Conservation (phyloP, 2,329 filamentous ascomycete species). For the Sporothrix euskadiensis region DNA sequence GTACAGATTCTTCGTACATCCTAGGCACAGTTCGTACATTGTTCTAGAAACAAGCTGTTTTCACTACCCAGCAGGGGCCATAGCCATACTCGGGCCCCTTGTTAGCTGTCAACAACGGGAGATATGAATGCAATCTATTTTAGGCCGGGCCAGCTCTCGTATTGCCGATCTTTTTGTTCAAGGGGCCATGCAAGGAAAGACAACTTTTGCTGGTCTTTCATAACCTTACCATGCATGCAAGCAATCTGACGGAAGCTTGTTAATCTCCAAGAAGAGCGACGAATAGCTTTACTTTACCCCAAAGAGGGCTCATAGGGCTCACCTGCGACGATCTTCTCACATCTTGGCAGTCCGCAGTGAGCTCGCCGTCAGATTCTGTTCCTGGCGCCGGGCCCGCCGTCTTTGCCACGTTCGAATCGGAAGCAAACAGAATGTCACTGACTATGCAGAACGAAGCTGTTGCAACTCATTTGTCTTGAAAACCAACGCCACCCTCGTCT, state of each 20-base stretch:
- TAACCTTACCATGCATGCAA: neutral
- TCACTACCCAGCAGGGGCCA: neutral
- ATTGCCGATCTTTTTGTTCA: neutral
- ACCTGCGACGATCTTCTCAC: slow-evolving; percentile 4
- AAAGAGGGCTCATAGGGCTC: neutral
- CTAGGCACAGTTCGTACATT: neutral
- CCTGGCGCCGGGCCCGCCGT: neutral
- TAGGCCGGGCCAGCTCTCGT: neutral
- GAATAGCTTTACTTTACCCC: neutral
- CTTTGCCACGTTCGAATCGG: neutral
- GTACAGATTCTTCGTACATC: neutral
- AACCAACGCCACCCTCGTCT: neutral
- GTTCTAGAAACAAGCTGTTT: neutral
- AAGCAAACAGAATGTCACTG: slow-evolving; percentile 1
- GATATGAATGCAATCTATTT: neutral
- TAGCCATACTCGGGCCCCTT: neutral
- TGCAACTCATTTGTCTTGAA: neutral
- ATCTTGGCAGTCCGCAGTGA: neutral
- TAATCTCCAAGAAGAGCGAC: neutral
- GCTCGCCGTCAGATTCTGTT: slow-evolving; percentile 12
- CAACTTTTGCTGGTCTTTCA: neutral
- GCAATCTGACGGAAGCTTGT: neutral
- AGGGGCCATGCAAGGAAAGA: neutral
- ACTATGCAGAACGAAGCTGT: neutral
- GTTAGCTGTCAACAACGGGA: neutral